Evolutionary conservation across 306 rosid genomes (phyloP).

Genomic region (Ormosia emarginata): DNA sequence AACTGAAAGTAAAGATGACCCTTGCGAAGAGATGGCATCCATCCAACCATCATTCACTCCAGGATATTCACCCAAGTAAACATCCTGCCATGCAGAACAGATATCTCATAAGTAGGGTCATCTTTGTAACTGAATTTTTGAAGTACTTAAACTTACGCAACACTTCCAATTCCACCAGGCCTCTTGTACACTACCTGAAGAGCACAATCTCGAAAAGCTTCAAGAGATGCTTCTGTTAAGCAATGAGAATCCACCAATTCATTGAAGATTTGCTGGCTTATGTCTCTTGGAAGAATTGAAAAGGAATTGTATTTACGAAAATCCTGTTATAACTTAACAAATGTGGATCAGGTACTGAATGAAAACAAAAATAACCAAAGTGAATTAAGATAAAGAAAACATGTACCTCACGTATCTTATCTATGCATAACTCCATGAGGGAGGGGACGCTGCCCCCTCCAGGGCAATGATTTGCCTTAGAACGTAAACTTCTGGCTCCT

Average conservation of each 20-base stretch:
- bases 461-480: constrained; percentile 22
- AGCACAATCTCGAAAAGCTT: constrained; percentile 67
- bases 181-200: constrained; percentile 44
- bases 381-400: constrained; percentile 1
- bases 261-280: constrained; percentile 64
- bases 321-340: constrained; percentile 41
- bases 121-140: background rate
- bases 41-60: constrained; percentile 68
- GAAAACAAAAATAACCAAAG: background rate
- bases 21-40: constrained; percentile 63
- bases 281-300: constrained; percentile 59
- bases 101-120: background rate
- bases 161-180: constrained; percentile 18
- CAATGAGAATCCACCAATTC: constrained; percentile 55
- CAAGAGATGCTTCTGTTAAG: constrained; percentile 46
- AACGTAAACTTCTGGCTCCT: constrained; percentile 34
- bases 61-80: constrained; percentile 53
- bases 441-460: constrained; percentile 53
- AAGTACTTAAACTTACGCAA: constrained; percentile 17
- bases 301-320: constrained; percentile 44
- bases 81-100: constrained; percentile 48
- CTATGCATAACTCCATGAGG: constrained; percentile 57
- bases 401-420: constrained; percentile 58
- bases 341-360: background rate
- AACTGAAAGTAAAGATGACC: constrained; percentile 53